Evolutionary conservation across 306 rosid genomes (phyloP), one percentile per base, ranked within the genome.

Genomic region (Dicorynia guianensis): DNA sequence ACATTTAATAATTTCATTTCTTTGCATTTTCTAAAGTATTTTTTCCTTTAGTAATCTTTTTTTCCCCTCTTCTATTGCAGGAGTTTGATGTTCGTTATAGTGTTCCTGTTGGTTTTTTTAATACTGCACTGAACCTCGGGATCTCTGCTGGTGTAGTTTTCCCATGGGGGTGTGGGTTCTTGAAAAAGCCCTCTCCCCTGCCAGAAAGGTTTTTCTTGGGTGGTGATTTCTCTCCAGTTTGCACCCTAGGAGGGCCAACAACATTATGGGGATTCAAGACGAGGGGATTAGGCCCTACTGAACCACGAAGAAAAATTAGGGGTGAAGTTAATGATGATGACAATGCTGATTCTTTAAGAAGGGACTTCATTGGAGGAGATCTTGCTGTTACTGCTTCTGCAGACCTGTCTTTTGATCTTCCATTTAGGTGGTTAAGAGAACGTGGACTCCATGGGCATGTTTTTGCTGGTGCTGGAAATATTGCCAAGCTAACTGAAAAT

Each of bases 191-290:
- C 71, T 83, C 96, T 18, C 91, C 98, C 18, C 84, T 93, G 63
- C 96, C 97, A 7, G 96, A 89, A 63, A 87, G 93, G 71, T 93
- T 93, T 80, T 93, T 87, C 86, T 78, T 93, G 84, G 96, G 98
- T 74, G 96, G 97, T 74, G 96, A 93, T 69, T 86, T 91, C 86
- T 91, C 97, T 84, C 96, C 98, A 75, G 89, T 93, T 82, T 93
- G 93, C 84, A 77, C 90, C 71, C 30, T 88, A 18, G 96, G 93
- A 70, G 96, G 98, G 56, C 96, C 94, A 72, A 64, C 90, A 47
- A 85, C 97, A 53, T 84, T 93, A 55, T 89, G 90, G 91, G 98
- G 98, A 75, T 93, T 93, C 74, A 88, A 76, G 83, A 85, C 96
- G 33, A 92, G 97, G 78, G 91, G 94, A 65, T 77, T 87, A 75